Evolutionary conservation across 192 early-diverging fungal genomes (phyloP), one percentile per base, ranked within the genome.

Genomic region (Coemansia sp.): DNA sequence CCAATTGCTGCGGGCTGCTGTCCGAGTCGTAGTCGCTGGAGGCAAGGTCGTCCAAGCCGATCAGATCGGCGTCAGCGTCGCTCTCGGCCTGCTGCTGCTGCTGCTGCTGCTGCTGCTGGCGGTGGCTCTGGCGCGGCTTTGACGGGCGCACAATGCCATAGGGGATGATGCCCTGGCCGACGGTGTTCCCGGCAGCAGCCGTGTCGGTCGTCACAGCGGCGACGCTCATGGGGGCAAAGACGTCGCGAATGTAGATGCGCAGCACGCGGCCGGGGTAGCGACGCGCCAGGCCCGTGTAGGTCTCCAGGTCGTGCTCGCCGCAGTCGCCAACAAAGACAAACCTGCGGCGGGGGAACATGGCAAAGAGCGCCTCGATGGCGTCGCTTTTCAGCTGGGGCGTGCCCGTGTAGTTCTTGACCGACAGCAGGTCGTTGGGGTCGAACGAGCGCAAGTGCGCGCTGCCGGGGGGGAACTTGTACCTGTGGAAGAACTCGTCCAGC

Each of bases 241-340:
- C 36, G 42, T 94, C 91, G 33, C 93, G 88, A 46, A 97, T 93
- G 59, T 93, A 93, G 34, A 97, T 91, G 62, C 89, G 90, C 38
- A 92, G 56, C n/a, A 97, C 86, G 48, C 87, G 87, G 10, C 68
- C 82, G 1, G 94, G 92, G 37, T 79, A 82, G 9, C 83, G 80
- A 0, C 66, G 55, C 4, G 88, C 87, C 33, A 95, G 80, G 2
- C 83, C 85, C 4, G 90, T 85, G 56, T 93, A 95, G 59, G 90
- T 89, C 63, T 94, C 91, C 46, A 93, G 75, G 61, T 97, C 95
- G 35, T 89, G 81, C 74, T 97, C 93, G 42, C 94, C 95, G 57
- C 89, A 88, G 69, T 97, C 95, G 21, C 95, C 95, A 5, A 97
- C 86, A 10, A 97, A 79, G 60, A 97, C 90, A 68, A 91, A 97